Conservation (phyloP, 306 rosid genomes). For the apple (Malus domestica) region DNA sequence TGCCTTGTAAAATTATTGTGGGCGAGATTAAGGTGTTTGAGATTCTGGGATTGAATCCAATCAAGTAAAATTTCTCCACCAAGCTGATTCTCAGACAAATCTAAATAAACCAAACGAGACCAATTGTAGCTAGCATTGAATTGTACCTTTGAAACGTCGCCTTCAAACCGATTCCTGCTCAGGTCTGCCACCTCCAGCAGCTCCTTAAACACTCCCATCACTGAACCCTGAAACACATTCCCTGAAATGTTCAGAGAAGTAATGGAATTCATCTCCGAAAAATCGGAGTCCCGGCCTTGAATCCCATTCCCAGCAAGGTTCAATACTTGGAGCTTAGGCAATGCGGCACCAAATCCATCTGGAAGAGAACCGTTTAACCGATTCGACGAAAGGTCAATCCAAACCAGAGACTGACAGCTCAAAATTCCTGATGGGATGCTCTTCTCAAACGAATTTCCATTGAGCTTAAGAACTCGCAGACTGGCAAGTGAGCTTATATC, state of each 20-base stretch:
- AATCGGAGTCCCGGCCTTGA: constrained; percentile 46
- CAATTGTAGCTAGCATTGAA: constrained; percentile 42
- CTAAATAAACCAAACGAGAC: constrained; percentile 78
- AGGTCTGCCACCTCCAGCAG: constrained; percentile 67
- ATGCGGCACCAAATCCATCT: constrained; percentile 69
- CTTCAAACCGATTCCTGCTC: constrained; percentile 83
- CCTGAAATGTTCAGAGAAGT: constrained; percentile 66
- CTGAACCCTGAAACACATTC: constrained; percentile 75
- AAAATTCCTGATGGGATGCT: constrained; percentile 64
- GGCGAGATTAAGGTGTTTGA: constrained; percentile 76
- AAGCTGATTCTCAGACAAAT: constrained; percentile 77
- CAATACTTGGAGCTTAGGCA: constrained; percentile 66
- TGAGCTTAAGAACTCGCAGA: constrained; percentile 54
- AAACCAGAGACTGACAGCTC: constrained; percentile 52
- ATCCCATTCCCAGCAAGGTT: constrained; percentile 73
- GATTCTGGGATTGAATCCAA: constrained; percentile 44
- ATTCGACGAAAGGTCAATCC: constrained; percentile 72
- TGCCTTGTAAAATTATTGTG: constrained; percentile 65
- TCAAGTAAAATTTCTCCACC: constrained; percentile 64
- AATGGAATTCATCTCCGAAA: constrained; percentile 54
- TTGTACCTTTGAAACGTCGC: constrained; percentile 78
- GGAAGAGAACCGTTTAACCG: constrained; percentile 71
- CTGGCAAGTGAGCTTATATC: constrained; percentile 51
- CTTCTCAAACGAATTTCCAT: constrained; percentile 45
- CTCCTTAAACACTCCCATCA: constrained; percentile 51